Evolutionary conservation across 306 rosid species (phyloP).

Genomic region (Castanea sativa): DNA sequence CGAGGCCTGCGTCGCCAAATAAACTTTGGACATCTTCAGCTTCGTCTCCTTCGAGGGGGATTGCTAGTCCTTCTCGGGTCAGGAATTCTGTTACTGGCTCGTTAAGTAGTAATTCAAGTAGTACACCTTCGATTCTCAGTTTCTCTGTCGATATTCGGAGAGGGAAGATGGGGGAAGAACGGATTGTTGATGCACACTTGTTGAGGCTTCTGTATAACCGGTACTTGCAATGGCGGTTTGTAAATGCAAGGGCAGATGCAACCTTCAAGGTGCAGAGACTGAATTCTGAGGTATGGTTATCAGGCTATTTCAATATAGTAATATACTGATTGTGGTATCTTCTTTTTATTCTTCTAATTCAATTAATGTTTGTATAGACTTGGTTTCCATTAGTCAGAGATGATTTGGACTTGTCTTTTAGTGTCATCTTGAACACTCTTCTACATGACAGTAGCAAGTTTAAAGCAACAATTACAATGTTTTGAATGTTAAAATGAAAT

Average conservation of each 20-base stretch:
- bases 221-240: conserved; percentile 92
- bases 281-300: conserved; percentile 77
- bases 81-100: conserved; percentile 62
- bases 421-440: background rate
- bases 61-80: conserved; percentile 73
- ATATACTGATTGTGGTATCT: background rate
- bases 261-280: conserved; percentile 80
- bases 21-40: conserved; percentile 74
- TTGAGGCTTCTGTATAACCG: conserved; percentile 93
- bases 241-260: conserved; percentile 94
- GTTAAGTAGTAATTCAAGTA: conserved; percentile 48
- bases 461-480: background rate
- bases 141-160: conserved; percentile 87
- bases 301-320: background rate
- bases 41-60: conserved; percentile 73
- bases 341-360: conserved; percentile 11
- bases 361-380: background rate
- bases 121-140: conserved; percentile 83
- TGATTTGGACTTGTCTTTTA: background rate
- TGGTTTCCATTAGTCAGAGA: background rate
- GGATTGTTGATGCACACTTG: conserved; percentile 82
- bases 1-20: conserved; percentile 81
- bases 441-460: background rate
- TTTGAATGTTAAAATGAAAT: background rate
- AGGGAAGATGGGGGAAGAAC: conserved; percentile 96